Base-by-base conservation (phyloP, 495 filamentous ascomycete species). In the Penicillium fimorum region DNA sequence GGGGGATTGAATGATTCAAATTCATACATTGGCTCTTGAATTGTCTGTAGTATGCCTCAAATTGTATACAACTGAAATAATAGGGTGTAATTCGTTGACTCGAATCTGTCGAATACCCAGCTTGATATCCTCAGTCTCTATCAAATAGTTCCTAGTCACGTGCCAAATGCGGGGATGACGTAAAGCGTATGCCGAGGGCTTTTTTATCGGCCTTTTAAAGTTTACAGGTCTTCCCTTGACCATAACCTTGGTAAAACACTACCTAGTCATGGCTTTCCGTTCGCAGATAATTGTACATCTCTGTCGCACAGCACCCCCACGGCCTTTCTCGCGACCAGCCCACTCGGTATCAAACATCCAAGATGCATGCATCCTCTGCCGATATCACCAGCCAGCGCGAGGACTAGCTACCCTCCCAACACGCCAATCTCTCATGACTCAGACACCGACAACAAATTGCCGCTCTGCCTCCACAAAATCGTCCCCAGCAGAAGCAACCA, bases 1-100 rank as follows among this genome's bases (percentile, higher is more conserved):
- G 94, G 94, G 92, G 90, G 2, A 83, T 89, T 57, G 92, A 96
- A 57, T 92, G 91, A 75, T 51, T 29, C 29, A 13, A 13, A 15
- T 30, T 15, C n/a, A 18, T 33, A 47, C 9, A 3, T 18, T 37
- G 12, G 6, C 5, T 37, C 6, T 37, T 25, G 20, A 13, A 20
- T 10, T 30, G 18, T 29, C 9, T 32, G 8, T 13, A 3, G 11
- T 10, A 7, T 13, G 2, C 9, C n/a, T 20, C 44, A 17, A 27
- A 47, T 29, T 15, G 44, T 8, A 22, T 29, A 27, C 25, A 30
- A 47, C 15, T 22, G 1, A 44, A 22, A 13, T 11, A 25, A 13
- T 24, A 29, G 43, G 5, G 5, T 44, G 11, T 44, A 24, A 12
- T 43, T 15, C 2, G 13, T 37, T n/a, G 13, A 2, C 15, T 27